These are phyloP conservation scores for Cylindrotheca closterium DNA, from an alignment of 108 stramenopile genomes.

Conservation along the genomic window DNA sequence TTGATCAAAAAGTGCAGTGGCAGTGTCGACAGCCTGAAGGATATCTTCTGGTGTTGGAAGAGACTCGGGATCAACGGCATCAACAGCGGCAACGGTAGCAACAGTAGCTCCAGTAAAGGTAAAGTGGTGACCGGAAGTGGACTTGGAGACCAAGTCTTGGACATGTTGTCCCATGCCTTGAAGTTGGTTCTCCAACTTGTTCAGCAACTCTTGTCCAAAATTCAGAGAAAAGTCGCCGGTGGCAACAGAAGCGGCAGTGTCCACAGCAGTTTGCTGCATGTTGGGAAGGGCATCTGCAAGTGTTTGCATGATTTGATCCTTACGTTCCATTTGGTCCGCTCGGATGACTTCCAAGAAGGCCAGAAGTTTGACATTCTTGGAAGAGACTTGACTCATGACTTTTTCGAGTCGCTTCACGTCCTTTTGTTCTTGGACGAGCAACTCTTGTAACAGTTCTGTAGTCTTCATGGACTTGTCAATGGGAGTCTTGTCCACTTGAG, in stretches of 20 bases:
- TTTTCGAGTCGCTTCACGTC: not conserved
- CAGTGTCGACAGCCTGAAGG: not conserved
- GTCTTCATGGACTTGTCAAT: not conserved
- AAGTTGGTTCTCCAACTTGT: not conserved
- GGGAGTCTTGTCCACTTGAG: not conserved
- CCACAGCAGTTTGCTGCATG: not conserved
- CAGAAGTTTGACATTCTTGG: not conserved
- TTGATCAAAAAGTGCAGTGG: no score
- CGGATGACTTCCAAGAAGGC: not conserved
- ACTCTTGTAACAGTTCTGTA: not conserved
- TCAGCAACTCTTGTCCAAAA: not conserved
- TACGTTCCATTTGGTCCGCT: not conserved
- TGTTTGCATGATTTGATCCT: not conserved
- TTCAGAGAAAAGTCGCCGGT: not conserved
- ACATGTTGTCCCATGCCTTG: not conserved
- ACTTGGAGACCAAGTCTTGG: not conserved
- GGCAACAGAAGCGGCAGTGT: not conserved
- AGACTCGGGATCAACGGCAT: not conserved
- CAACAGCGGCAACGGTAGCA: not conserved
- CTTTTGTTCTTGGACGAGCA: not conserved
- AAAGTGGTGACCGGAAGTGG: no score
- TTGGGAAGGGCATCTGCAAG: not conserved
- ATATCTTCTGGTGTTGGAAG: not conserved
- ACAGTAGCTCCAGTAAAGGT: not conserved
- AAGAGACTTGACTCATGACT: not conserved